Evolutionary conservation across 768 basidiomycete species (phyloP), one percentile per base, ranked within the genome.

Genomic region (Amanita muscaria): DNA sequence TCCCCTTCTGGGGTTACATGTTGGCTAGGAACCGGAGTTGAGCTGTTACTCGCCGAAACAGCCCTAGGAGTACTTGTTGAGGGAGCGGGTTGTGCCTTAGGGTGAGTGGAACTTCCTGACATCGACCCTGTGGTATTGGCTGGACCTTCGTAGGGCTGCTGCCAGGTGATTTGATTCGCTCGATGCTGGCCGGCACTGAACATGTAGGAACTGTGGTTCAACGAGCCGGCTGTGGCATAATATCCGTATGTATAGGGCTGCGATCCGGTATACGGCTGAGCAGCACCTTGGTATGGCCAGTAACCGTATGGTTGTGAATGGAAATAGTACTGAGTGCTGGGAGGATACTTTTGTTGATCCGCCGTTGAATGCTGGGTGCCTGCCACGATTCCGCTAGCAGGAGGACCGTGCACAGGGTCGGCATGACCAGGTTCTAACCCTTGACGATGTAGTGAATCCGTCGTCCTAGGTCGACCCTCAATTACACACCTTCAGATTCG

Each of bases 401-500:
- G 24, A 49, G 23, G 27, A 23, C 21, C 48, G 18, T 49, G 48
- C 36, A 44, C 38, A 38, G 49, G 19, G 21, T 40, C 45, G 29
- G 33, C 38, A 40, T 46, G 44, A 32, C 40, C 34, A 42, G 39
- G 31, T 31, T 43, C 50, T 45, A 46, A 19, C 21, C 32, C 33
- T 35, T 54, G 32, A 23, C 14, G 37, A 16, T 31, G n/a, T n/a
- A n/a, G n/a, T 48, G 34, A 29, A 37, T 34, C 18, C 47, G 25
- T 49, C 25, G 37, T 38, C 18, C 52, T 21, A 40, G 15, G 8
- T 15, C 32, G 38, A 37, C 34, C n/a, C n/a, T 18, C 12, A 19
- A 44, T 32, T 37, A 63, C 76, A 66, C 61, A 78, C 77, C 63
- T 55, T 61, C 59, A 64, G 66, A 57, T 40, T 74, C 72, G 30